Percentiles rank a stretch among this genome's conserved stretches.
These are phyloP conservation scores for Quercus lobata DNA, from an alignment of 331 rosid species.

Conservation along the genomic window DNA sequence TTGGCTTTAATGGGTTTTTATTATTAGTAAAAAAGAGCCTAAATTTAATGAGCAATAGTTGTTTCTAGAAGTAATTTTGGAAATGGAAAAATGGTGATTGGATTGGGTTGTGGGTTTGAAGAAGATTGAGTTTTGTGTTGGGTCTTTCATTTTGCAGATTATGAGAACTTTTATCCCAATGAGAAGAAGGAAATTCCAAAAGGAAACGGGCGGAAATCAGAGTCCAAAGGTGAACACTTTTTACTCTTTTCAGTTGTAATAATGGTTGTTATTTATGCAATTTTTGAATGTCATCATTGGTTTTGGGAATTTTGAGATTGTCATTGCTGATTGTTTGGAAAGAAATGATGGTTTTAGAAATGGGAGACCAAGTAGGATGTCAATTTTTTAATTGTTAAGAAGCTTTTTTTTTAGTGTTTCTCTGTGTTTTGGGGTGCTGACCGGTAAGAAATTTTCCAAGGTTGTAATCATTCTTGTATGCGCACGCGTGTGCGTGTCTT, in stretches of 20 bases:
- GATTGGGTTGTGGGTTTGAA: not conserved
- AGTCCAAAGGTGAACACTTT: constrained; percentile 62
- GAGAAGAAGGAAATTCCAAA: constrained; percentile 76
- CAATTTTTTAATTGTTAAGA: not conserved
- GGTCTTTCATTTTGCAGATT: constrained; percentile 43
- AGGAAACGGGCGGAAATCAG: constrained; percentile 55
- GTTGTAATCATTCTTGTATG: not conserved
- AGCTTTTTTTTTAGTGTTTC: not conserved
- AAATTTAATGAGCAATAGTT: not conserved
- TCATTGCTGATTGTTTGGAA: constrained; percentile 8
- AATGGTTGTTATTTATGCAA: not conserved
- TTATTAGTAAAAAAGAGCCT: not conserved
- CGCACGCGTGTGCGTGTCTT: not conserved
- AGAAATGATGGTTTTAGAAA: not conserved
- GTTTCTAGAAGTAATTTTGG: not conserved
- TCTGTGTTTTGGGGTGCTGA: not conserved
- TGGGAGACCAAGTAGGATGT: not conserved
- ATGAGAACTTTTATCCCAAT: constrained; percentile 75
- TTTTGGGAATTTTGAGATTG: not conserved
- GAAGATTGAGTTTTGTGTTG: constrained; percentile 5
- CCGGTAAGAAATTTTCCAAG: not conserved
- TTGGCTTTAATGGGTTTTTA: not conserved
- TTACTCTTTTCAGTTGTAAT: not conserved
- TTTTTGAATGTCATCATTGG: not conserved
- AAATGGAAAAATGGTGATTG: not conserved